phyloP scores from a whole-genome alignment of 2,329 filamentous ascomycete species.

The Penicillium fuscoglaucum region DNA sequence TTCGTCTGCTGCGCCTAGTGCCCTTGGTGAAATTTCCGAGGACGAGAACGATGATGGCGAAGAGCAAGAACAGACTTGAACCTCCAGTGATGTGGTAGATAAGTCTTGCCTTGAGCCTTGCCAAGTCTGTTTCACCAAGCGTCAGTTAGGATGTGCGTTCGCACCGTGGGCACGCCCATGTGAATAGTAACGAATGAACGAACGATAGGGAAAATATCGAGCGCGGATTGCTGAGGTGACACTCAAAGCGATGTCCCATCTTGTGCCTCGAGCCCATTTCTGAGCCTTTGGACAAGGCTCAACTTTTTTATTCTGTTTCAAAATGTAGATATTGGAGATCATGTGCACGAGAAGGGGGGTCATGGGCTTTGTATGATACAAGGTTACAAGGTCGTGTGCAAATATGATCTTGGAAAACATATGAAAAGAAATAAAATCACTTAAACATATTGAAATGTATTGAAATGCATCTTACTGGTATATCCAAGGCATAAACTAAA shows the following conservation, averaged over 20 bases:
- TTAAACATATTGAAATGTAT: background rate
- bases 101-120: background rate
- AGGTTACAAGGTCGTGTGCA: background rate
- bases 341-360: background rate
- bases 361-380: background rate
- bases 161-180: background rate
- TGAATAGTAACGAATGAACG: background rate
- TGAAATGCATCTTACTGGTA: background rate
- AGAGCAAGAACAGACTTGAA: background rate
- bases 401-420: background rate
- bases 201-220: background rate
- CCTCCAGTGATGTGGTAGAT: background rate
- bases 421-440: background rate
- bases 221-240: background rate
- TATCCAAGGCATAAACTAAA: background rate
- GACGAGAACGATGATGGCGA: constrained; percentile 1
- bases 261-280: background rate
- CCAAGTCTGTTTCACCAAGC: background rate
- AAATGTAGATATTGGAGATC: background rate
- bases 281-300: background rate
- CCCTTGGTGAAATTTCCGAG: background rate
- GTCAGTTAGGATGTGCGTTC: background rate
- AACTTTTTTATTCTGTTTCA: background rate
- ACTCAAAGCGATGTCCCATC: background rate
- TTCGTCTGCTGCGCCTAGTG: background rate